Conservation (phyloP, 768 basidiomycete species). For the Macrolepiota dolichaula region DNA sequence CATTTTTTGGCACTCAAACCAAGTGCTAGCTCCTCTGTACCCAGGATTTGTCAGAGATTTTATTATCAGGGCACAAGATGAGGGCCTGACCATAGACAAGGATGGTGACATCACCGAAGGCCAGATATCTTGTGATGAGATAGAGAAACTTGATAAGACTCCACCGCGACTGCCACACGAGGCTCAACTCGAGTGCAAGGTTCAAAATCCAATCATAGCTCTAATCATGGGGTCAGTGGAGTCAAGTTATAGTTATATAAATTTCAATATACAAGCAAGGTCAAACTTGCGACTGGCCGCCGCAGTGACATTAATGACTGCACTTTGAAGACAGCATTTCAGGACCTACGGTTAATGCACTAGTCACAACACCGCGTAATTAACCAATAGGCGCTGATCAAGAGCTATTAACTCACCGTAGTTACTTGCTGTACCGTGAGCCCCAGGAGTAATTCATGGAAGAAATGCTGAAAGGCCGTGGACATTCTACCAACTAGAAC, state of each 20-base stretch:
- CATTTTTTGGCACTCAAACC: neutral
- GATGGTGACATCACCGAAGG: neutral
- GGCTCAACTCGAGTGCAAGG: neutral
- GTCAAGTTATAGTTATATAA: neutral
- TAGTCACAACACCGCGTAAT: neutral
- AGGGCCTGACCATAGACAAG: neutral
- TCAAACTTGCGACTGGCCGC: neutral
- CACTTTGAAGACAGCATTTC: neutral
- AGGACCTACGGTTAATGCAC: neutral
- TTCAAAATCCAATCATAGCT: neutral
- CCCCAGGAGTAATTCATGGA: neutral
- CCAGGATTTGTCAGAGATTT: neutral
- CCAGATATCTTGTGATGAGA: slow-evolving; percentile 2
- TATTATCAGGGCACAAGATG: neutral
- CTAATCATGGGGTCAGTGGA: neutral
- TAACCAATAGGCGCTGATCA: neutral
- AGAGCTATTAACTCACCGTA: neutral
- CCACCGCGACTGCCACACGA: neutral
- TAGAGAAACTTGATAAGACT: neutral
- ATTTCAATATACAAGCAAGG: neutral
- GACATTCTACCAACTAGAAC: neutral
- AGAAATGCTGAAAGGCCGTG: neutral
- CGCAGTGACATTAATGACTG: no score
- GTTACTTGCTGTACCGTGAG: neutral
- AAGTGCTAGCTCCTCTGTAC: neutral